Base-by-base conservation (phyloP, 163 green algal species). In the Volvox carteri region DNA sequence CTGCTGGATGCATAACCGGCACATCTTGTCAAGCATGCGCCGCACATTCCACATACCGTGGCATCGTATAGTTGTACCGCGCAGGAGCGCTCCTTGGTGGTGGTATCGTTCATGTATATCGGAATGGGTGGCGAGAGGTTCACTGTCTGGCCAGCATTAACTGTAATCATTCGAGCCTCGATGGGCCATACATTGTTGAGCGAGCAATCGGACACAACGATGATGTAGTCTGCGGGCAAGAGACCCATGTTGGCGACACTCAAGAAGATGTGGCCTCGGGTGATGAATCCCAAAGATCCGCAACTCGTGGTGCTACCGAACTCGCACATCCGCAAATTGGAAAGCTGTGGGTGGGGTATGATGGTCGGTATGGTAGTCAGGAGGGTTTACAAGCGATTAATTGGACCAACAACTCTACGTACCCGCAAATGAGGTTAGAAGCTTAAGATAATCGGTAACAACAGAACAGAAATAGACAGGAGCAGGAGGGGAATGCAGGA, bases 211-310 rank as follows among this genome's bases (percentile, higher is more conserved):
- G 58, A 84, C 21, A 96, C 84, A 0, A 73, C 87, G 9, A 96
- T 76, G 0, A 86, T 95, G 90, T 95, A 98, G 78, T 84, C 87
- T 4, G 95, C 89, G 0, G 87, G n/a, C 25, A 98, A 83, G 18
- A 46, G 91, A 46, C 96, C 96, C 0, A 68, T 93, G 86, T 98
- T 98, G 35, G 88, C 81, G 14, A 98, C 44, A 35, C 91, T 89
- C 58, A 93, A 92, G 14, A 88, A 56, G 3, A 98, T 88, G 91
- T 96, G 98, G 16, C 96, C 96, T 3, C 84, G 85, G 16, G 91
- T 90, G 30, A 95, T 86, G 0, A 96, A 93, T 79, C 96, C 87
- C 85, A 98, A 98, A 8, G 89, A 88, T 12, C 96, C 96, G 91
- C 96, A 98, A 33, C 42, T 78, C 0, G 50, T 79, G 3, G 54